A percentile compares a stretch with the other conserved stretches of the same genome.
These are phyloP conservation scores for Kurtzmaniella cleridarum DNA, from an alignment of 805 yeast genomes.

Conservation along the genomic window DNA sequence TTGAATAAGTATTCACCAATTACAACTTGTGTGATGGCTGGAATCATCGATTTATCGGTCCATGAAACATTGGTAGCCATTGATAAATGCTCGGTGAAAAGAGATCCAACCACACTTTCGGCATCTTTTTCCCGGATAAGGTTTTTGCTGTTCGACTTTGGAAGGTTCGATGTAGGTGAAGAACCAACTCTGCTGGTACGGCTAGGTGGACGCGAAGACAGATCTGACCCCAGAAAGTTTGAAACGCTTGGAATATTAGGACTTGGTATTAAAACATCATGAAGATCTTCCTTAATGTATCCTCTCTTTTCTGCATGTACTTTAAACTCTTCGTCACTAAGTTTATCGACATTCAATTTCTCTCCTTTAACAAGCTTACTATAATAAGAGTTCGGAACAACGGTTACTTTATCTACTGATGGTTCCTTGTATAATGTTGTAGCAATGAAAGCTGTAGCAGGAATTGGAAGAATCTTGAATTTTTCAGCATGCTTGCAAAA, in stretches of 20 bases:
- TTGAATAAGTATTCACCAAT: constrained; percentile 89
- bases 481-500: constrained; percentile 38
- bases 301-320: constrained; percentile 48
- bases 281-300: constrained; percentile 23
- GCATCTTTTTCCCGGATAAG: constrained; percentile 22
- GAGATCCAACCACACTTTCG: constrained; percentile 25
- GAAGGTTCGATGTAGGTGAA: constrained; percentile 5
- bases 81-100: constrained; percentile 29
- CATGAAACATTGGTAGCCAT: constrained; percentile 61
- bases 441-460: constrained; percentile 55
- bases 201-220: constrained; percentile 5
- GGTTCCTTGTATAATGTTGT: constrained; percentile 55
- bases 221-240: constrained; percentile 6
- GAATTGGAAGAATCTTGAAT: constrained; percentile 49
- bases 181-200: constrained; percentile 6
- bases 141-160: constrained; percentile 20
- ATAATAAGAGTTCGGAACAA: constrained; percentile 61
- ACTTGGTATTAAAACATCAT: constrained; percentile 11
- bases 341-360: constrained; percentile 37
- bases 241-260: constrained; percentile 10
- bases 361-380: constrained; percentile 48
- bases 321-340: constrained; percentile 40
- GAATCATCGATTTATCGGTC: constrained; percentile 68
- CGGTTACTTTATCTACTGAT: constrained; percentile 53
- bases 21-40: constrained; percentile 85